Conservation (phyloP, 306 rosid species). For the Gastrolobium bilobum region DNA sequence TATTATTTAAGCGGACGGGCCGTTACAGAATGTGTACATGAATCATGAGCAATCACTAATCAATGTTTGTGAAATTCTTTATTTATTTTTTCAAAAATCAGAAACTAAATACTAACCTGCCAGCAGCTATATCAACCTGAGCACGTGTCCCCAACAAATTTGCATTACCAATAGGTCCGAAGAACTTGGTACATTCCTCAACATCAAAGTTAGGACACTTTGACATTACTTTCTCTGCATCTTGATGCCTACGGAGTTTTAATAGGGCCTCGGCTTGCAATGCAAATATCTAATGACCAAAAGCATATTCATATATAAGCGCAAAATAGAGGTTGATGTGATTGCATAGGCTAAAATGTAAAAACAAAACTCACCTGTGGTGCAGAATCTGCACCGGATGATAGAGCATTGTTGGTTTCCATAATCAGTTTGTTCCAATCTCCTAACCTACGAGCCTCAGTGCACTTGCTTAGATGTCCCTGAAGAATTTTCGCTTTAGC, state of each 20-base stretch:
- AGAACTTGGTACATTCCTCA: slow-evolving; percentile 74
- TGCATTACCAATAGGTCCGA: slow-evolving; percentile 80
- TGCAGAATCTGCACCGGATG: slow-evolving; percentile 83
- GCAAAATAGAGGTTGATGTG: background rate
- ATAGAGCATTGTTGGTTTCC: slow-evolving; percentile 57
- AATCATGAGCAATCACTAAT: background rate
- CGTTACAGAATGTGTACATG: too few species aligned
- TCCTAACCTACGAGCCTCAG: slow-evolving; percentile 75
- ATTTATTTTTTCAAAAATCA: background rate
- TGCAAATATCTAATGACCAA: slow-evolving; percentile 67
- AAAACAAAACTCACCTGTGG: slow-evolving; percentile 66
- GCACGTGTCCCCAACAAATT: slow-evolving; percentile 72
- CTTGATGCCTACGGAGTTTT: slow-evolving; percentile 81
- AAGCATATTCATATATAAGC: background rate
- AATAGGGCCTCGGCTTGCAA: slow-evolving; percentile 86
- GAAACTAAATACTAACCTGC: slow-evolving; percentile 65
- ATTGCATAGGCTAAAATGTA: background rate
- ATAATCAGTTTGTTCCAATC: slow-evolving; percentile 83
- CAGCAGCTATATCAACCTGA: slow-evolving; percentile 71
- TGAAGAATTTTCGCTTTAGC: slow-evolving; percentile 75
- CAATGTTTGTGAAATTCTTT: background rate
- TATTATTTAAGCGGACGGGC: too few species aligned
- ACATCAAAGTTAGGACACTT: slow-evolving; percentile 72
- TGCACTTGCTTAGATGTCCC: slow-evolving; percentile 68
- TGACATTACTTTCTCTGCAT: slow-evolving; percentile 74